Evolutionary conservation across 1,284 basidiomycete species (phyloP), one percentile per base, ranked within the genome.

Genomic region (Malassezia arunalokei): DNA sequence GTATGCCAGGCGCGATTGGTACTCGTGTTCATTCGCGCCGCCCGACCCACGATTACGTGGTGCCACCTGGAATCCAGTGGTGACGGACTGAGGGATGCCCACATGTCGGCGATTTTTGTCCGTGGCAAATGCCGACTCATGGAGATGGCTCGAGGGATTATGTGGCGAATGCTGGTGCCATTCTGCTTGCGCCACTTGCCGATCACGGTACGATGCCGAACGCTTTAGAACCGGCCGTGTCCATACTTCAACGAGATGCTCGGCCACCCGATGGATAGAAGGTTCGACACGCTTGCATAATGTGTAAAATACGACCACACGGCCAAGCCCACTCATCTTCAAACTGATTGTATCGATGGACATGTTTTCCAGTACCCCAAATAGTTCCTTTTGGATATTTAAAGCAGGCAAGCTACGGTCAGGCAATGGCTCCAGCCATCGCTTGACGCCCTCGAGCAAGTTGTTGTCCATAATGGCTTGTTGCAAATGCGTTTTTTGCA

Each of bases 381-480:
- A 91, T 62, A 98, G 83, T 51, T 91, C 86, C 48, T 83, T 83
- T 72, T 96, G 92, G 66, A 98, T 95, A 73, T 92, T 95, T 48
- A 96, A 81, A 3, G 89, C 88, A 0, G 94, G 92, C 5, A 99
- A 80, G 1, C 88, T 91, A 46, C 81, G 81, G 76, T 95, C 90
- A 0, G 85, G 86, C 8, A 96, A 81, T 1, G 94, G 92, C 67
- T 98, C 92, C 4, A 99, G 82, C 89, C 90, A 99, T 37, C 82
- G 78, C 50, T 82, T 80, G 50, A 98, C 89, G 3, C 85, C 89
- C 65, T 90, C 87, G 28, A 99, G 79, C 32, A 96, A 78, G 60
- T 92, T 91, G 74, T 91, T 91, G 76, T 98, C 94, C 56, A 91
- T 81, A 66, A 96, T 94, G 3, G 89, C 87, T 65, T 94, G 87